Evolutionary conservation across 345 rosid genomes (phyloP).

Genomic region (Limnanthes douglasii): DNA sequence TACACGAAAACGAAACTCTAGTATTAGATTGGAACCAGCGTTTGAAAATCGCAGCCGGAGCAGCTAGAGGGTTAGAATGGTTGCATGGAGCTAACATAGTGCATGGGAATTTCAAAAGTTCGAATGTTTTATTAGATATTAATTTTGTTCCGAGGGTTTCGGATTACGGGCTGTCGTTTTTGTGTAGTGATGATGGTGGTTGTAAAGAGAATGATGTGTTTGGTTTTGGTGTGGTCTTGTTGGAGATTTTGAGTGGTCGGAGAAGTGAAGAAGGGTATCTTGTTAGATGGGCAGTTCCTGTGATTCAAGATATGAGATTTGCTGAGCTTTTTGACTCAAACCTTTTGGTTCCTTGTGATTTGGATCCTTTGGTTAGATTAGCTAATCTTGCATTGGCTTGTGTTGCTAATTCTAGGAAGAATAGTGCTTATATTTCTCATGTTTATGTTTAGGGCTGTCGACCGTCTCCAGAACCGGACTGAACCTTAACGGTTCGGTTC

Average conservation of each 20-base stretch:
- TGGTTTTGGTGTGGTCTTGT: constrained; percentile 66
- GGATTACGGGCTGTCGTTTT: constrained; percentile 57
- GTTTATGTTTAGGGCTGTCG: too few relatives aligned
- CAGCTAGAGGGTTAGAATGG: constrained; percentile 58
- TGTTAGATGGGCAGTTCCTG: constrained; percentile 63
- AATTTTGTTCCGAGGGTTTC: constrained; percentile 31
- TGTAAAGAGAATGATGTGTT: constrained; percentile 67
- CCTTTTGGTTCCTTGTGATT: constrained; percentile 27
- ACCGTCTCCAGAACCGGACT: too few relatives aligned
- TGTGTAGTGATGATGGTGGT: constrained; percentile 56
- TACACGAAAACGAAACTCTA: constrained; percentile 34
- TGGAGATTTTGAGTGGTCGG: constrained; percentile 72
- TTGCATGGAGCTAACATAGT: constrained; percentile 45
- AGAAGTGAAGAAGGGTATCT: constrained; percentile 48
- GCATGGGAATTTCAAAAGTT: constrained; percentile 55
- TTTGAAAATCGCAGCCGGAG: constrained; percentile 47
- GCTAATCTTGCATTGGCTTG: constrained; percentile 81
- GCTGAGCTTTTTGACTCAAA: constrained; percentile 52
- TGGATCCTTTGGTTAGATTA: constrained; percentile 37
- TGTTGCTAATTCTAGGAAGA: constrained; percentile 55
- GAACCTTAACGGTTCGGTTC: too few relatives aligned
- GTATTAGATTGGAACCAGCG: constrained; percentile 50
- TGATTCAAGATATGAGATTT: constrained; percentile 49
- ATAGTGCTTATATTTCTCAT: constrained; percentile 44
- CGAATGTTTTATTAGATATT: constrained; percentile 44